phyloP scores from a whole-genome alignment of 768 basidiomycete genomes.

The Lactifluus echinatus region DNA sequence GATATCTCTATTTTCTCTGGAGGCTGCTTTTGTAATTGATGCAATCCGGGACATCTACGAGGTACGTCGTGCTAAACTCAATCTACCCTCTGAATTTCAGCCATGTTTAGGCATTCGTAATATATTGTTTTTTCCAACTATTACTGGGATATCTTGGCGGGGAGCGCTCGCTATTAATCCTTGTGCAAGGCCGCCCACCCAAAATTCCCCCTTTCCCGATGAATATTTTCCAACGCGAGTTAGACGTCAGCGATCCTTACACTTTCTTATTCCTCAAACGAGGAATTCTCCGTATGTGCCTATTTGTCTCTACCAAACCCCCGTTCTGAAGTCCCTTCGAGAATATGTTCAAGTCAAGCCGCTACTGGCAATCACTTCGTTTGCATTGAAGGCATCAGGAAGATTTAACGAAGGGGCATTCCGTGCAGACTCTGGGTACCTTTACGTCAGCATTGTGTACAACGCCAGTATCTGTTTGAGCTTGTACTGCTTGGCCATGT shows the following conservation, averaged over 20 bases:
- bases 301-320: not conserved
- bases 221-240: conserved; percentile 71
- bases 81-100: not conserved
- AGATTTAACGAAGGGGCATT: conserved; percentile 90
- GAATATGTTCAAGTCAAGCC: conserved; percentile 99
- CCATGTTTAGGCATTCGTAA: conserved; percentile 69
- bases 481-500: conserved; percentile 89
- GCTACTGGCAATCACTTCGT: conserved; percentile 69
- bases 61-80: conserved; percentile 36
- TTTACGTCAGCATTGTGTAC: conserved; percentile 83
- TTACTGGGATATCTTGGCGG: conserved; percentile 83
- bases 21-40: conserved; percentile 95
- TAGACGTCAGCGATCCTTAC: conserved; percentile 93
- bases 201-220: conserved; percentile 83
- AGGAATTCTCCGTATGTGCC: conserved; percentile 76
- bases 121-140: conserved; percentile 86
- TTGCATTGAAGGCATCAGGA: conserved; percentile 78
- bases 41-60: conserved; percentile 94
- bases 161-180: conserved; percentile 85
- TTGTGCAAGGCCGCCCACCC: conserved; percentile 85
- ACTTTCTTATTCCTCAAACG: conserved; percentile 90
- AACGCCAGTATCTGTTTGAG: conserved; percentile 73
- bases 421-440: conserved; percentile 76
- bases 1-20: conserved; percentile 87
- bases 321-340: conserved; percentile 28